Conservation (phyloP, 2,329 filamentous ascomycete species). For the Colletotrichum caudatum region DNA sequence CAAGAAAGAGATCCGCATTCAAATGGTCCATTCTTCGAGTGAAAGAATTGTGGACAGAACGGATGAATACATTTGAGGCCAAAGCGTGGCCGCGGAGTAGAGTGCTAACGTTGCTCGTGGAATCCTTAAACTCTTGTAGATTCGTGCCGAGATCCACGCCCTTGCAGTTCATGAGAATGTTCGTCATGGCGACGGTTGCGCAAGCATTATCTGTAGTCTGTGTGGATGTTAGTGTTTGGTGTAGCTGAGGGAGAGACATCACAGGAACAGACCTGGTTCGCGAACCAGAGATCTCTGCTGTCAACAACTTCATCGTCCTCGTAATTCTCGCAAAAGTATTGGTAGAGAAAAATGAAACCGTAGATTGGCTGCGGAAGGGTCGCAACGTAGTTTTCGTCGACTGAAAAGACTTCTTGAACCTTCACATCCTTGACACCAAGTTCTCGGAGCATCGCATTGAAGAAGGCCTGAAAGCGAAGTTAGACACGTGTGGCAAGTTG, state of each 20-base stretch:
- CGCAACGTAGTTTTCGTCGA: conserved; percentile 76
- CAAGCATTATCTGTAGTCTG: conserved; percentile 87
- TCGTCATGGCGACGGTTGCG: conserved; percentile 91
- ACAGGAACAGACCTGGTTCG: conserved; percentile 76
- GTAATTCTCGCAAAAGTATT: conserved; percentile 70
- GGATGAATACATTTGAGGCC: conserved; percentile 80
- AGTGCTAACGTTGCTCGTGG: conserved; percentile 76
- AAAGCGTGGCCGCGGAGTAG: conserved; percentile 81
- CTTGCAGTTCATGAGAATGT: conserved; percentile 89
- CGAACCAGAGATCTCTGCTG: conserved; percentile 83
- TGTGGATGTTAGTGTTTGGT: not conserved
- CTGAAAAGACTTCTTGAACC: conserved; percentile 79
- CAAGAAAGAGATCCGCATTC: conserved; percentile 74
- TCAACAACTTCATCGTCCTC: conserved; percentile 62
- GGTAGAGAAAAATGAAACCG: conserved; percentile 90
- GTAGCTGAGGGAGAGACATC: not conserved
- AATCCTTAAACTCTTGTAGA: conserved; percentile 78
- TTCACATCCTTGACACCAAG: conserved; percentile 81
- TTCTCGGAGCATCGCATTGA: conserved; percentile 85
- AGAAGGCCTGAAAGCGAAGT: conserved; percentile 71
- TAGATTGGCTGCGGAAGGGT: conserved; percentile 79
- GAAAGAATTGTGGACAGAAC: conserved; percentile 88
- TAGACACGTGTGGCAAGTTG: not conserved
- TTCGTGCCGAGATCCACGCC: conserved; percentile 76
- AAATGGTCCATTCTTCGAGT: conserved; percentile 82